Base-by-base conservation (phyloP, 2,329 filamentous ascomycete genomes). In the Colletotrichum incanum region DNA sequence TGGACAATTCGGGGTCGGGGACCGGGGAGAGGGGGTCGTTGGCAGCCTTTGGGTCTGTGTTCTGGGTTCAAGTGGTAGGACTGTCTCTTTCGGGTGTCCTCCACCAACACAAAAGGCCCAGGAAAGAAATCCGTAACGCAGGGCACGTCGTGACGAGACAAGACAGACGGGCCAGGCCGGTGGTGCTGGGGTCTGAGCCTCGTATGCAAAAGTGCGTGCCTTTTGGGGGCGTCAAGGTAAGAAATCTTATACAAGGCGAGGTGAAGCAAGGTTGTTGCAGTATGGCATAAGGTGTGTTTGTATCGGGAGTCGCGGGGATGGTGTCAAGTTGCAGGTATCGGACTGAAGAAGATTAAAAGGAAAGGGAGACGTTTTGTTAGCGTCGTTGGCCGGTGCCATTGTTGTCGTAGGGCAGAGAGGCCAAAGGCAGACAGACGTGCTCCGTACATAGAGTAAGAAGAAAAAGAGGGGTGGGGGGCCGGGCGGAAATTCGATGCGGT, bases 1-100 rank as follows among this genome's bases (percentile, higher is more conserved):
- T 65, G 37, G 71, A 62, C 55, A 34, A 70, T 62, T 66, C 61
- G 62, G 66, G 71, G 54, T 60, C 54, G n/a, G 49, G 60, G 34
- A n/a, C 49, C 60, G 47, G 37, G 50, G 16, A 34, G n/a, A 43
- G 39, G n/a, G 52, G 39, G n/a, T 26, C 49, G 49, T 18, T 50
- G 23, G 26, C 43, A 45, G 58, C 41, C 37, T 20, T 43, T 59
- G 54, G 43, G 65, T 45, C 41, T 55, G 31, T 47, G 52, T 31
- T 23, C 26, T 41, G 41, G 41, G 49, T 34, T 31, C 45, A 47
- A 50, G 58, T 65, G 43, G 28, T 6, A 31, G 28, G 4, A 23
- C 45, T 16, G 18, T 54, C 61, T 54, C 47, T 54, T 54, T 23
- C 14, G 37, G 26, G 47, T 6, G 23, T 20, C n/a, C 37, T 47